These are phyloP conservation scores for Candida sakaeoensis DNA, from an alignment of 805 yeast species.

Conservation along the genomic window DNA sequence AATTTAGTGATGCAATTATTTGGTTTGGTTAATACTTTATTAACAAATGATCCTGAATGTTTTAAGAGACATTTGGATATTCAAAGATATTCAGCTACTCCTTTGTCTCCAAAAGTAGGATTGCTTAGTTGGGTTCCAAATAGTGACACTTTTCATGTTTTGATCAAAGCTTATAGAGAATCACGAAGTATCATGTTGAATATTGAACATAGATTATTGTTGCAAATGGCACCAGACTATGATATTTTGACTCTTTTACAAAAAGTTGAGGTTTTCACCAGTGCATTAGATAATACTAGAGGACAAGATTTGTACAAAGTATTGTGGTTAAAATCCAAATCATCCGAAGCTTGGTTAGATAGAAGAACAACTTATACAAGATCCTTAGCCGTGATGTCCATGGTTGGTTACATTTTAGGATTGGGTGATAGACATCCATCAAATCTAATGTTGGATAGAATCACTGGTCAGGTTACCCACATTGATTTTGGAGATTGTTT, in stretches of 20 bases:
- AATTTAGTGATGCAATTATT: constrained; percentile 96
- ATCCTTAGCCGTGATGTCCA: constrained; percentile 96
- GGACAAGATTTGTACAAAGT: constrained; percentile 96
- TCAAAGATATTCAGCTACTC: constrained; percentile 89
- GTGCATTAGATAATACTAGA: constrained; percentile 90
- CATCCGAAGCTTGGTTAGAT: constrained; percentile 97
- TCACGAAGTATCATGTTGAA: constrained; percentile 83
- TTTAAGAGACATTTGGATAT: constrained; percentile 93
- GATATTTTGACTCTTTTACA: constrained; percentile 85
- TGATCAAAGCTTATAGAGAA: constrained; percentile 89
- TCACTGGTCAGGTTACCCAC: constrained; percentile 93
- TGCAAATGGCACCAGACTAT: constrained; percentile 97
- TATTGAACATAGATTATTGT: constrained; percentile 92
- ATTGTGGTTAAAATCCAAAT: constrained; percentile 91
- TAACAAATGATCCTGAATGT: constrained; percentile 89
- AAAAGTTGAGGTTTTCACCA: constrained; percentile 94
- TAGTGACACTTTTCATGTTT: constrained; percentile 92
- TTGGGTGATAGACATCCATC: constrained; percentile 98
- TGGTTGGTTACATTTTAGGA: constrained; percentile 96
- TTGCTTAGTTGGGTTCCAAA: constrained; percentile 96
- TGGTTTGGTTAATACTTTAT: constrained; percentile 88
- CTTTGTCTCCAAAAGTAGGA: constrained; percentile 96
- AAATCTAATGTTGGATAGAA: constrained; percentile 88
- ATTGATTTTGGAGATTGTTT: constrained; percentile 99
- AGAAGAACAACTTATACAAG: constrained; percentile 95